phyloP scores from a whole-genome alignment of 169 alveolate species.

The Sarcocystis neurona region DNA sequence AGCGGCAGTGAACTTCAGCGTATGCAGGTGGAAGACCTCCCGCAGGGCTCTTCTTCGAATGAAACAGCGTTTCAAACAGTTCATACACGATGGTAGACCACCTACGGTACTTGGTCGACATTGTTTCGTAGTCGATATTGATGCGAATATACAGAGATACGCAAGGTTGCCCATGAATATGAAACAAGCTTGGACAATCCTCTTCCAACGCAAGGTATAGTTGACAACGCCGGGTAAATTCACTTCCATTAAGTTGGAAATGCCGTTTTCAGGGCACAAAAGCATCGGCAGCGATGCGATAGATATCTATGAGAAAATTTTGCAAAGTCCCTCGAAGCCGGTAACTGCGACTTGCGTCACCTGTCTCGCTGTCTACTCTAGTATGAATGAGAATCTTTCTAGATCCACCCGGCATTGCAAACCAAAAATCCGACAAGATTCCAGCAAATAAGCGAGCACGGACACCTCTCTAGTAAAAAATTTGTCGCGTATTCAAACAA shows the following conservation, averaged over 20 bases:
- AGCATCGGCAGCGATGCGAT: background rate
- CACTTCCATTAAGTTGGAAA: too few species aligned
- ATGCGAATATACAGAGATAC: background rate
- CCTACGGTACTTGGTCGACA: background rate
- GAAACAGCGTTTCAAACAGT: constrained; percentile 36
- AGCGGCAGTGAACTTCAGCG: background rate
- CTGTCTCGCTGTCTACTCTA: background rate
- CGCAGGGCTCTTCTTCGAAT: background rate
- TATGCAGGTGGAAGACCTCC: constrained; percentile 5
- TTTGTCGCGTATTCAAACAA: too few species aligned
- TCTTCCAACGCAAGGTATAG: too few species aligned
- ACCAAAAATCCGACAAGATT: background rate
- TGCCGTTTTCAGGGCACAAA: background rate
- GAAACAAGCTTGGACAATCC: background rate
- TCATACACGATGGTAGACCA: background rate
- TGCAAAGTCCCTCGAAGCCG: background rate
- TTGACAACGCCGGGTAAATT: too few species aligned
- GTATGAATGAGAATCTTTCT: background rate
- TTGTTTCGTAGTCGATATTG: background rate
- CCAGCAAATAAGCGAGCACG: constrained; percentile 1
- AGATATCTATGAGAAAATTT: background rate
- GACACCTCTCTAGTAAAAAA: background rate
- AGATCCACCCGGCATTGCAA: background rate
- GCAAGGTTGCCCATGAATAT: constrained; percentile 37
- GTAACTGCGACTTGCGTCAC: background rate